A percentile compares a stretch with the other conserved stretches of the same genome.
Conservation (phyloP, 257 asterid species). For the Petunia secreta region DNA sequence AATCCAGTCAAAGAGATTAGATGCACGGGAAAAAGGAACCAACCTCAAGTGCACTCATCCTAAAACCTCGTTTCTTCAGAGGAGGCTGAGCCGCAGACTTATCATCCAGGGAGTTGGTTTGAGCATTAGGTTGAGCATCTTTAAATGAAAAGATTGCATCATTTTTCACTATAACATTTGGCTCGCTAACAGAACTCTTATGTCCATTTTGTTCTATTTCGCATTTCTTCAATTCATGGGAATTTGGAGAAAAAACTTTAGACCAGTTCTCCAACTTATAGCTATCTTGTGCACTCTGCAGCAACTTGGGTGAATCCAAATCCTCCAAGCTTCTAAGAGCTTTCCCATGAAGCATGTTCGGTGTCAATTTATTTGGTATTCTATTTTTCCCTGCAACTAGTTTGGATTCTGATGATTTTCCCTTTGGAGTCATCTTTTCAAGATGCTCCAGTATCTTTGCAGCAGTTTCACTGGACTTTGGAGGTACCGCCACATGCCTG, state of each 20-base stretch:
- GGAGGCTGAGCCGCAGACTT: conserved; percentile 51
- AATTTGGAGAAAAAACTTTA: conserved; percentile 34
- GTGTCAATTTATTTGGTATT: conserved; percentile 49
- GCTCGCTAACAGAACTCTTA: conserved; percentile 29
- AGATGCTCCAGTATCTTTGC: conserved; percentile 81
- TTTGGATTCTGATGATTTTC: conserved; percentile 64
- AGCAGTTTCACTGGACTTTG: conserved; percentile 76
- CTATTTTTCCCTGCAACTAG: conserved; percentile 48
- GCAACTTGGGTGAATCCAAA: conserved; percentile 55
- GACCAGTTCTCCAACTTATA: conserved; percentile 46
- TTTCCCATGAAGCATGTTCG: conserved; percentile 60
- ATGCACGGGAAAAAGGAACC: conserved; percentile 23
- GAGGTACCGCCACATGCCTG: conserved; percentile 59
- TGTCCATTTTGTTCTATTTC: conserved; percentile 41
- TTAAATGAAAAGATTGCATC: conserved; percentile 33
- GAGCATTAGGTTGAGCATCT: conserved; percentile 32
- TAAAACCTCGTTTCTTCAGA: conserved; percentile 63
- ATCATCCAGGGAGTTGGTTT: conserved; percentile 34
- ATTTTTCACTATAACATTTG: conserved; percentile 30
- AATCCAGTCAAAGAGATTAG: neutral
- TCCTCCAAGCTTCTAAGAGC: conserved; percentile 65
- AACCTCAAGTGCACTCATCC: conserved; percentile 84
- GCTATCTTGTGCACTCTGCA: conserved; percentile 42
- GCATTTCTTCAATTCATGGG: conserved; percentile 37
- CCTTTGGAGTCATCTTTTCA: conserved; percentile 72